These are phyloP conservation scores for Purpureocillium lavendulum DNA, from an alignment of 2,329 filamentous ascomycete species.

Conservation along the genomic window DNA sequence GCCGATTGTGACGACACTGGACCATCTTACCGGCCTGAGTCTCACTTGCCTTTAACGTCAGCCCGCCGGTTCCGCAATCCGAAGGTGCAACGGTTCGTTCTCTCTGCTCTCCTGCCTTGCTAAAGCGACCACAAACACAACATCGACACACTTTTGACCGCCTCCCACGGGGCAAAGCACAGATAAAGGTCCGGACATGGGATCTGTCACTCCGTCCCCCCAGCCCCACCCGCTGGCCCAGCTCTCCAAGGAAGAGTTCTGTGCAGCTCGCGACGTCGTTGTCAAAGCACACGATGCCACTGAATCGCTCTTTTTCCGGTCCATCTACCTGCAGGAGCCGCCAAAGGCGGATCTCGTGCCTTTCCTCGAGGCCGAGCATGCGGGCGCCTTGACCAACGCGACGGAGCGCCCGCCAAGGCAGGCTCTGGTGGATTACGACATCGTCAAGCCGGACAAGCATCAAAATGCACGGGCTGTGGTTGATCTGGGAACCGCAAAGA, in stretches of 20 bases:
- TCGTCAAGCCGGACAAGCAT: slow-evolving; percentile 21
- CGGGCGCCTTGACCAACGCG: slow-evolving; percentile 32
- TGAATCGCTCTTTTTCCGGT: slow-evolving; percentile 36
- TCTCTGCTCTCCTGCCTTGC: too few relatives aligned
- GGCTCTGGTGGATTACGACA: slow-evolving; percentile 36
- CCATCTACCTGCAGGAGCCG: slow-evolving; percentile 56
- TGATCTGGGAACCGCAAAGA: slow-evolving; percentile 22
- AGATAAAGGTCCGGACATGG: too few relatives aligned
- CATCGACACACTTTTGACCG: too few relatives aligned
- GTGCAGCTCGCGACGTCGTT: slow-evolving; percentile 34
- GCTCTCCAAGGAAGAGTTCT: slow-evolving; percentile 41
- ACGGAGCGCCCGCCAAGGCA: slow-evolving; percentile 35
- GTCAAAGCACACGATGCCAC: slow-evolving; percentile 20
- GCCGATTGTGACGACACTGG: too few relatives aligned
- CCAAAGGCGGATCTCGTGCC: slow-evolving; percentile 48
- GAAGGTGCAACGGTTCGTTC: too few relatives aligned
- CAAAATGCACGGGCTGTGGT: slow-evolving; percentile 29
- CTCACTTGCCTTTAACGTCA: too few relatives aligned
- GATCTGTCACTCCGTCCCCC: not conserved
- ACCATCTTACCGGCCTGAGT: too few relatives aligned
- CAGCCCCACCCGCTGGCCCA: slow-evolving; percentile 37
- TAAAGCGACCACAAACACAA: too few relatives aligned
- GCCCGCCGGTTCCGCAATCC: too few relatives aligned
- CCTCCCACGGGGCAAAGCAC: too few relatives aligned
- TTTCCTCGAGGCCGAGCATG: slow-evolving; percentile 55